Evolutionary conservation across 805 yeast species (phyloP).

Genomic region (Candida coquimbonensis): DNA sequence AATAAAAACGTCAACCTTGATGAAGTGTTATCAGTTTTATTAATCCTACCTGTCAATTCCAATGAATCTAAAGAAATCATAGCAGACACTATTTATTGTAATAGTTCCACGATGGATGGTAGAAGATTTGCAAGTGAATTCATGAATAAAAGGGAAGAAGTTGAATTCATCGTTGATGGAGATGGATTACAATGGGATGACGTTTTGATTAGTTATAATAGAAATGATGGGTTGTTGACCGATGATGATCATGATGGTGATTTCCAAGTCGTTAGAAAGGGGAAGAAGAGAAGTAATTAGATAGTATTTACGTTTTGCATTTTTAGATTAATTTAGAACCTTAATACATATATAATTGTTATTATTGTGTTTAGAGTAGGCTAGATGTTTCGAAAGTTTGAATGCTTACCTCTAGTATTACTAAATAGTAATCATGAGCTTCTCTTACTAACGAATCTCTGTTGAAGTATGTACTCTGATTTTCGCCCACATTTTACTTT

Average conservation of each 20-base stretch:
- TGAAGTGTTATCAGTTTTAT: conserved; percentile 72
- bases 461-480: no score
- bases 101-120: conserved; percentile 88
- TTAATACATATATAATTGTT: background rate
- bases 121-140: conserved; percentile 91
- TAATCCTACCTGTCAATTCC: conserved; percentile 67
- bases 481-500: no score
- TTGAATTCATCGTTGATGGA: conserved; percentile 44
- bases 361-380: no score
- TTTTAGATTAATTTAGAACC: no score
- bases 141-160: conserved; percentile 63
- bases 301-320: background rate
- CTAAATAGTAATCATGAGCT: no score
- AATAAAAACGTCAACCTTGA: conserved; percentile 70
- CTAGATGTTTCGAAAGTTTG: no score
- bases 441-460: no score
- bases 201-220: conserved; percentile 35
- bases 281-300: conserved; percentile 35
- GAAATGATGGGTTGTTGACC: conserved; percentile 18
- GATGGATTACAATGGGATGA: conserved; percentile 66
- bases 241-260: conserved; percentile 41
- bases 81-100: conserved; percentile 85
- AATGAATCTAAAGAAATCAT: conserved; percentile 74
- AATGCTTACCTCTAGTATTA: no score
- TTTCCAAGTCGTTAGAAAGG: conserved; percentile 63